Evolutionary conservation across 306 rosid genomes (phyloP).

Genomic region (Fagus sylvatica): DNA sequence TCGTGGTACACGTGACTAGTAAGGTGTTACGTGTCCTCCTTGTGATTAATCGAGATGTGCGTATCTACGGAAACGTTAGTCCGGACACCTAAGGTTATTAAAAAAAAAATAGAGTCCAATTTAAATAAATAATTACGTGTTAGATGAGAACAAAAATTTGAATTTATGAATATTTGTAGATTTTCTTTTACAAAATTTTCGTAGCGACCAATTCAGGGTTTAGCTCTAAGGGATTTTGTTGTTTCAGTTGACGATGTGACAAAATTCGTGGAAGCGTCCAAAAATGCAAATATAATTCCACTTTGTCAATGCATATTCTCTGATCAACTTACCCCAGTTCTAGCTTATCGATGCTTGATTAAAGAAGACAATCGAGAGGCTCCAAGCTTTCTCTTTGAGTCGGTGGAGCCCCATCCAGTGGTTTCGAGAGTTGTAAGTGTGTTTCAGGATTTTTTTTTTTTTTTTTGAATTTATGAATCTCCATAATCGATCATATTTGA

Average conservation of each 20-base stretch:
- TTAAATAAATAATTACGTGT: too few relatives aligned
- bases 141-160: too few relatives aligned
- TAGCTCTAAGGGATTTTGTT: not conserved
- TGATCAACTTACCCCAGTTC: constrained; percentile 78
- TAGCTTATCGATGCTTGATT: constrained; percentile 71
- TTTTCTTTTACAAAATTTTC: too few relatives aligned
- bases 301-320: constrained; percentile 63
- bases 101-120: too few relatives aligned
- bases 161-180: too few relatives aligned
- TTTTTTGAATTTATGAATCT: constrained; percentile 4
- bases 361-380: constrained; percentile 69
- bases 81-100: too few relatives aligned
- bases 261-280: constrained; percentile 58
- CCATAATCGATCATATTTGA: not conserved
- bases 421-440: constrained; percentile 34
- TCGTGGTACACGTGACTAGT: too few relatives aligned
- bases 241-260: constrained; percentile 38
- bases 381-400: constrained; percentile 86
- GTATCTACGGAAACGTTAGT: too few relatives aligned
- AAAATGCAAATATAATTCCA: constrained; percentile 64
- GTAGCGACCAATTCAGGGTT: not conserved
- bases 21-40: too few relatives aligned
- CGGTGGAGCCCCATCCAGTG: constrained; percentile 58
- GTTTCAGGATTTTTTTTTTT: not conserved
- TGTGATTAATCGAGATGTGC: too few relatives aligned